phyloP scores from a whole-genome alignment of 163 green algal species.

The Scenedesmus sp. region DNA sequence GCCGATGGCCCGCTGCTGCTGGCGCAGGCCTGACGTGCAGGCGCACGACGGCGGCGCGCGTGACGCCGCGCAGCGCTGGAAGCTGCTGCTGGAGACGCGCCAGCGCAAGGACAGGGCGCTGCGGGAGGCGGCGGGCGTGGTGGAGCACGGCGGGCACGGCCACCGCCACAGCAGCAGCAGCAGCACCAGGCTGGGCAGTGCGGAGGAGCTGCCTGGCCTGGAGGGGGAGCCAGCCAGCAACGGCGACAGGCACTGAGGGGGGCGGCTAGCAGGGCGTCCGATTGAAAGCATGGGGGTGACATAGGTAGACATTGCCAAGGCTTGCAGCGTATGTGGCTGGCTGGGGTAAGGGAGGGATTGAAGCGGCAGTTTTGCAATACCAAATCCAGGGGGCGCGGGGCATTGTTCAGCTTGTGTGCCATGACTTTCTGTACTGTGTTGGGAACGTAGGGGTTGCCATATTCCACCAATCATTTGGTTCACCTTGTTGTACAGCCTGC shows the following conservation, averaged over 20 bases:
- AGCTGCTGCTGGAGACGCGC: constrained; percentile 28
- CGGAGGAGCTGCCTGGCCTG: neutral
- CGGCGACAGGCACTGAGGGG: neutral
- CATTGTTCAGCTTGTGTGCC: too few relatives aligned
- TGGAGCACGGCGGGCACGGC: neutral
- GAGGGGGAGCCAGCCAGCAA: neutral
- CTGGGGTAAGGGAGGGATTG: too few relatives aligned
- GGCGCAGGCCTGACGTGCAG: constrained; percentile 32
- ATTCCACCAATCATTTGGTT: neutral
- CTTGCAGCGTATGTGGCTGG: too few relatives aligned
- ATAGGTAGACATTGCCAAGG: too few relatives aligned
- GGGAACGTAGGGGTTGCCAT: too few relatives aligned
- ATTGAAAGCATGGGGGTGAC: too few relatives aligned
- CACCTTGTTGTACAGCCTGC: neutral
- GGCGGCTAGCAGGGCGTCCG: neutral
- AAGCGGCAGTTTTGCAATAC: too few relatives aligned
- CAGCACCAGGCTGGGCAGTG: neutral
- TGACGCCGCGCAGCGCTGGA: constrained; percentile 32
- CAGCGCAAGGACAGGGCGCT: constrained; percentile 22
- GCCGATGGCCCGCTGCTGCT: neutral
- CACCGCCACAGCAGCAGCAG: neutral
- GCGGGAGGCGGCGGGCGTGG: neutral
- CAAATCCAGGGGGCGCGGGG: too few relatives aligned
- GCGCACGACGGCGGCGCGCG: neutral
- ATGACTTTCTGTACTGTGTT: too few relatives aligned